Base-by-base conservation (phyloP, 2,329 filamentous ascomycete genomes). In the Neoascochyta sp. region DNA sequence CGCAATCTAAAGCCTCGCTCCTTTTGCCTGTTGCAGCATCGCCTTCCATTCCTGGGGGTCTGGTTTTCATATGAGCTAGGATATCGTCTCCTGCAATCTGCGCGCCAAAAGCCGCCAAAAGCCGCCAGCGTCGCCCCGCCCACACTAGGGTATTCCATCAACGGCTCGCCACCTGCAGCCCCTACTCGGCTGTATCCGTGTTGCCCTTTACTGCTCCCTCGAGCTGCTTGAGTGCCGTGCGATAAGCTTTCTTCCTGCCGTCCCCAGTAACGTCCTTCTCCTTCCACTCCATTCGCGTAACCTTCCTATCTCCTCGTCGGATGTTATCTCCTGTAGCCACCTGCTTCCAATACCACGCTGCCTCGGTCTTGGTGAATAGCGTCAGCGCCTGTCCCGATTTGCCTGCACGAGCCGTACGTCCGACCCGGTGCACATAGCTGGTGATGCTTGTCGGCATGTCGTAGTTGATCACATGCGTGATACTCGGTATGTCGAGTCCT, bases 381-480 rank as follows among this genome's bases (percentile, higher is more conserved):
- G 88, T 95, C 86, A 88, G 95, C 1, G 90, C 87, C 26, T 79
- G 73, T 2, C 90, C 90, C 1, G 66, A 47, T 32, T 79, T 78
- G 1, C 84, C 87, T 0, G 86, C 92, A 57, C 89, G 75, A 1
- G 90, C 90, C 1, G 90, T 95, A 34, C 92, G 80, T 20, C 92
- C 90, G 2, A 95, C 87, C 22, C 92, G 82, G 60, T 96, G 92
- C 4, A 96, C 80, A 51, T 96, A 96, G 14, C 80, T 83, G 5
- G 83, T 83, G 18, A 88, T 69, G 52, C 82, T 89, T 4, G 79
- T 75, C 0, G 90, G 90, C 29, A 95, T 74, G 59, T 95, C 90
- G 68, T 96, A 96, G 66, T 95, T 95, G 63, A 96, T 71, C 25
- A 96, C 87, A 54, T 94, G 85, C 19, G 81, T 80, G 25, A 96